These are phyloP conservation scores for Knoxdaviesia proteae DNA, from an alignment of 2,329 filamentous ascomycete genomes.

Conservation along the genomic window DNA sequence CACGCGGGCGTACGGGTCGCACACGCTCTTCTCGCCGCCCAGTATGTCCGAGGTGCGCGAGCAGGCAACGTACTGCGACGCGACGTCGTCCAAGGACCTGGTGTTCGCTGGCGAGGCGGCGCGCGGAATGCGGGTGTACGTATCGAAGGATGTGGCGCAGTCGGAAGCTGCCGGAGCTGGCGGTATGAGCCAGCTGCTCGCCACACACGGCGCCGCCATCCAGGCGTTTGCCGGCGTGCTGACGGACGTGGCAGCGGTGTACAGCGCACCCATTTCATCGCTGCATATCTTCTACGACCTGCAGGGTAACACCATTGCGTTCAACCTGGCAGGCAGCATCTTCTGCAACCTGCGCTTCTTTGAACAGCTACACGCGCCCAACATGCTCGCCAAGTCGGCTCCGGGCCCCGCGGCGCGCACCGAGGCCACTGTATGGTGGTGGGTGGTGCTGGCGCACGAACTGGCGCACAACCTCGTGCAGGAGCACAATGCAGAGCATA, in stretches of 20 bases:
- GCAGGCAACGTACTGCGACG: conserved; percentile 71
- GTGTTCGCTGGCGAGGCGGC: conserved; percentile 47
- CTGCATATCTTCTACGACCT: conserved; percentile 81
- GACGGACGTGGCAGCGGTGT: conserved; percentile 48
- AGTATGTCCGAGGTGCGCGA: conserved; percentile 57
- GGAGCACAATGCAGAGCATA: conserved; percentile 59
- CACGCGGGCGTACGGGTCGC: conserved; percentile 56
- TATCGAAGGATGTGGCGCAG: conserved; percentile 31
- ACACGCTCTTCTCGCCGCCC: conserved; percentile 51
- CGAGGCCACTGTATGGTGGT: conserved; percentile 73
- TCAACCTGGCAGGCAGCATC: conserved; percentile 69
- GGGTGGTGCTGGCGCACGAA: conserved; percentile 88
- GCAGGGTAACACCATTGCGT: conserved; percentile 64
- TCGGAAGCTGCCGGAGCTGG: conserved; percentile 13
- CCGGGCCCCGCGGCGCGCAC: conserved; percentile 17
- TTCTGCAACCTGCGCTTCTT: conserved; percentile 93
- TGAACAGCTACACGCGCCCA: conserved; percentile 47
- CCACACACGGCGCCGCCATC: conserved; percentile 37
- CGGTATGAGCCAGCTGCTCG: conserved; percentile 30
- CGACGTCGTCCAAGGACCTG: conserved; percentile 52
- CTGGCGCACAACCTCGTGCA: conserved; percentile 79
- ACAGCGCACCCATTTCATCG: conserved; percentile 44
- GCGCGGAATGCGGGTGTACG: conserved; percentile 54
- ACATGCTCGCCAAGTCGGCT: conserved; percentile 19
- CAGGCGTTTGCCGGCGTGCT: conserved; percentile 51